Evolutionary conservation across 129 eudicot species (phyloP), one percentile per base, ranked within the genome.

Genomic region (Chrysanthemum seticuspe): DNA sequence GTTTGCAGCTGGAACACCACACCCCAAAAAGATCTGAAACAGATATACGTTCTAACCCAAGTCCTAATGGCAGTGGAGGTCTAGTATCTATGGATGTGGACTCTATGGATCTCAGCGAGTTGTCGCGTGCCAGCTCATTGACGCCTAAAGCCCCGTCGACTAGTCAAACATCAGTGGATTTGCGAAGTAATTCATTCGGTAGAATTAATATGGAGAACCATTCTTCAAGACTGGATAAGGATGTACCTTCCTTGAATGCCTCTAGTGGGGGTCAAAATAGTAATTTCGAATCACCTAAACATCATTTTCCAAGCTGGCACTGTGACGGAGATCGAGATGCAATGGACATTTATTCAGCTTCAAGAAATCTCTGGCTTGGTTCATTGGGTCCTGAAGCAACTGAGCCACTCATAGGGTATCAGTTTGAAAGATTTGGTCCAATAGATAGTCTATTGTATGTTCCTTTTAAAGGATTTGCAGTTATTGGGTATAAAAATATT

Each of bases 401-500:
- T 56, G 99, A 95, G 81, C 87, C 84, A 57, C 83, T 56, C 19
- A 64, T 95, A 51, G 83, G 89, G 68, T 83, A 44, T 76, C 96
- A 95, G 50, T 85, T 90, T 75, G 97, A 95, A 77, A 84, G 81
- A 76, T 90, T 90, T 82, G 99, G 99, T 19, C 91, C 89, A 11
- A 66, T 87, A 65, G 80, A 95, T 62, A 89, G 82, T 19, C 77
- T 90, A n/a, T 68, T 70, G 6, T 88, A 68, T 79, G 75, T 75
- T 27, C 82, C 88, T 25, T 68, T 45, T 13, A 90, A 86, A 77
- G 85, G 94, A 34, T 90, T 88, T 86, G 97, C 97, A 7, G 74
- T 85, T 57, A 74, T 90, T 4, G 91, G 86, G 77, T 95, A 88
- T 79, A 81, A 73, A 76, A 58, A 83, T 81, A 83, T 95, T 34